Percentiles rank a stretch among this genome's conserved stretches.
phyloP scores from a whole-genome alignment of 768 basidiomycete species.

The Termitomyces sp. region DNA sequence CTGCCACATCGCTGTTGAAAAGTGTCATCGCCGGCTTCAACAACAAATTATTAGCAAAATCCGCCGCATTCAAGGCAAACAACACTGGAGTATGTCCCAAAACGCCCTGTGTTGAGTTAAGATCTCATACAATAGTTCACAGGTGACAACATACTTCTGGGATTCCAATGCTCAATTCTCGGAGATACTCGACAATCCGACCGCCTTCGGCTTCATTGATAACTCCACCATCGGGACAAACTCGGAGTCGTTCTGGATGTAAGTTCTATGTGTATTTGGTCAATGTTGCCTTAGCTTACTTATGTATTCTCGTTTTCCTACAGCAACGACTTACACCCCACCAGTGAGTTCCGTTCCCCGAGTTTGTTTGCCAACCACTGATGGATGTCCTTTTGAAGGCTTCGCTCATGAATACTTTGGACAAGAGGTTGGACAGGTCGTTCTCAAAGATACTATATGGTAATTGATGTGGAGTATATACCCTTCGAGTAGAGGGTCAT shows the following conservation, averaged over 20 bases:
- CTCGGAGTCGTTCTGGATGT: slow-evolving; percentile 53
- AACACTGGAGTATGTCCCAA: slow-evolving; percentile 20
- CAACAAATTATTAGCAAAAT: slow-evolving; percentile 37
- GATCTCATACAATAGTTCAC: background rate
- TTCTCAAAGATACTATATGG: slow-evolving; percentile 24
- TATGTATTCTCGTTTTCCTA: background rate
- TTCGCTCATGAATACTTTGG: slow-evolving; percentile 37
- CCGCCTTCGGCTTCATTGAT: slow-evolving; percentile 50
- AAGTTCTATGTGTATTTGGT: slow-evolving; percentile 11
- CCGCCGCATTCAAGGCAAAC: slow-evolving; percentile 35
- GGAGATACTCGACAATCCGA: slow-evolving; percentile 47
- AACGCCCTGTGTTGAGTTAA: background rate
- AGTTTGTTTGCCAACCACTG: background rate
- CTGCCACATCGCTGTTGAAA: slow-evolving; percentile 36
- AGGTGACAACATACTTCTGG: slow-evolving; percentile 48
- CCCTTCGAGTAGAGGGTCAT: too few relatives aligned
- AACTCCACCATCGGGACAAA: slow-evolving; percentile 40
- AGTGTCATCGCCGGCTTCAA: slow-evolving; percentile 51
- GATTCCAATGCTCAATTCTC: slow-evolving; percentile 49
- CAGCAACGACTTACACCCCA: slow-evolving; percentile 56
- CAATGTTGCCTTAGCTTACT: background rate
- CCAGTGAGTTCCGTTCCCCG: slow-evolving; percentile 31
- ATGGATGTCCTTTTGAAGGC: slow-evolving; percentile 18
- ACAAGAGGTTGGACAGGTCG: slow-evolving; percentile 21
- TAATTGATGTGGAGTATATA: too few relatives aligned